Base-by-base conservation (phyloP, 306 rosid species). In the Potentilla sterilis region DNA sequence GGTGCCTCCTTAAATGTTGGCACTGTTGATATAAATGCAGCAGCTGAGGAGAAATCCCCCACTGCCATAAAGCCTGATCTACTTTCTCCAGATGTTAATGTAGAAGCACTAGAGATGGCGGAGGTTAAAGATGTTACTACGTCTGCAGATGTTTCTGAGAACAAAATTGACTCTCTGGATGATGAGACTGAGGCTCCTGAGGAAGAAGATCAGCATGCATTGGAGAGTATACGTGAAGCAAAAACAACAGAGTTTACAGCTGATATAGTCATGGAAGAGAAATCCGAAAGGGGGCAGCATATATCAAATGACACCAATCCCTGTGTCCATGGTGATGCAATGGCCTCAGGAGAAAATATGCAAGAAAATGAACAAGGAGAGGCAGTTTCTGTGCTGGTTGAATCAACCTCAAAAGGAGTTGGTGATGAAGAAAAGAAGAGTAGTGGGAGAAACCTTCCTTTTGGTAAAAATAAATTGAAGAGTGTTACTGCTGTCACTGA, bases 101-200 rank as follows among this genome's bases (percentile, higher is more conserved):
- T 28, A 62, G 83, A 82, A 69, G 75, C 77, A 64, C 70, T 52
- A 67, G 59, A 38, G 73, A 75, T 79, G 69, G 78, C 41, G 48
- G 73, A 51, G 63, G 62, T 66, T 64, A 80, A 75, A 67, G 77
- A 61, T 34, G 75, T 64, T 66, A 18, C 47, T 71, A 71, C 67
- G 58, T 65, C 75, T 75, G 82, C 71, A 55, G 79, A 75, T 63
- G 75, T 67, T 70, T 74, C 62, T 18, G 78, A 64, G 71, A 69
- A 69, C 69, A 78, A 76, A 68, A 67, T 73, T 69, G 89, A 87
- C 63, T 43, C 77, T 75, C 73, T 71, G 77, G 91, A 89, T 76
- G 98, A 87, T 9, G 96, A 89, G 83, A 95, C 97, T 7, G 95
- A 83, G 77, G 81, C 91, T 74, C 91, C 93, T 40, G 96, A 83